Evolutionary conservation across 2,329 filamentous ascomycete species (phyloP).

Genomic region (Aspergillus hortae): DNA sequence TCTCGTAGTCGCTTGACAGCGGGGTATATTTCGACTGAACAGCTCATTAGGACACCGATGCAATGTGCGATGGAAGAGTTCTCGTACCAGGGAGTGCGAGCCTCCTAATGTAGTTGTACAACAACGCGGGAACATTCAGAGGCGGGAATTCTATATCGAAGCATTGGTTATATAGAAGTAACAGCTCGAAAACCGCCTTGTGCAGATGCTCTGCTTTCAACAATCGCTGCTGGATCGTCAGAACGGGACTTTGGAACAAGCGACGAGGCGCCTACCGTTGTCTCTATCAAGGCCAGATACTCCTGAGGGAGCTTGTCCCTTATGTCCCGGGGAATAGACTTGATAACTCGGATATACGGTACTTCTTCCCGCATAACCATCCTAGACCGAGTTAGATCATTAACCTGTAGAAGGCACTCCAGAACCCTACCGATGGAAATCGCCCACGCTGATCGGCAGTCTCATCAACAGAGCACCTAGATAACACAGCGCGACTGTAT

Average conservation of each 20-base stretch:
- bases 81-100: constrained; percentile 69
- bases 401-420: neutral
- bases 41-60: constrained; percentile 5
- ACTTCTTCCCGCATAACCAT: constrained; percentile 65
- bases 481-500: constrained; percentile 76
- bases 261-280: constrained; percentile 23
- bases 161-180: constrained; percentile 61
- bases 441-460: constrained; percentile 70
- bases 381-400: constrained; percentile 12
- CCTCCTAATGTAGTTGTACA: constrained; percentile 67
- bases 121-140: constrained; percentile 65
- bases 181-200: constrained; percentile 57
- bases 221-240: constrained; percentile 24
- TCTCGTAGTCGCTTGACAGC: constrained; percentile 56
- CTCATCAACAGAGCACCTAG: constrained; percentile 71
- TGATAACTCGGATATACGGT: constrained; percentile 64
- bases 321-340: constrained; percentile 42
- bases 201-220: constrained; percentile 60
- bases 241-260: neutral
- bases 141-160: constrained; percentile 70
- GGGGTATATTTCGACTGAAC: constrained; percentile 41
- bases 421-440: constrained; percentile 53
- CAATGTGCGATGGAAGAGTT: neutral
- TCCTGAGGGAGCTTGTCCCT: constrained; percentile 42
- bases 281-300: constrained; percentile 39